Evolutionary conservation across 176 grass and related monocot genomes (phyloP).

Genomic region (Aechmea fasciata): DNA sequence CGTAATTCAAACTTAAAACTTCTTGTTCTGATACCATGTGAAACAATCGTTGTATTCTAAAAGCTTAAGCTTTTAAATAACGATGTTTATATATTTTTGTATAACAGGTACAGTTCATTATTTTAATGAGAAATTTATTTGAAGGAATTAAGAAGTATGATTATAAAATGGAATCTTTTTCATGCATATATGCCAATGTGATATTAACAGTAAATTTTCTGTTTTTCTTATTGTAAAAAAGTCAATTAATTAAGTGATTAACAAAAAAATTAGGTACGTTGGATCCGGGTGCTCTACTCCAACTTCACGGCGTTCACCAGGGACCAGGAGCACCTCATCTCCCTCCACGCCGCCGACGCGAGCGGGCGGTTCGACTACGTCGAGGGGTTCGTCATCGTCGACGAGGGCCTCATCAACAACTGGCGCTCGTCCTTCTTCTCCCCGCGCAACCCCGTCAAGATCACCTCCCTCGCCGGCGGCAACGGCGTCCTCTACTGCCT

Average conservation of each 20-base stretch:
- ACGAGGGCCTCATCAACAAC: conserved; percentile 96
- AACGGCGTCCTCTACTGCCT: conserved; percentile 74
- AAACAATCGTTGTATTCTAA: too few relatives aligned
- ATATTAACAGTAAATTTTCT: too few relatives aligned
- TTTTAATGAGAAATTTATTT: too few relatives aligned
- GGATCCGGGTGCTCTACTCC: conserved; percentile 87
- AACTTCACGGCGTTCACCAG: conserved; percentile 65
- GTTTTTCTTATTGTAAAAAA: not conserved
- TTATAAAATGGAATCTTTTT: too few relatives aligned
- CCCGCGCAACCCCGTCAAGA: conserved; percentile 76
- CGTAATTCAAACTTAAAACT: too few relatives aligned
- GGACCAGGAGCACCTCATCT: conserved; percentile 85
- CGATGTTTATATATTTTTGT: too few relatives aligned
- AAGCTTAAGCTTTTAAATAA: too few relatives aligned
- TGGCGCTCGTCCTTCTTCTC: conserved; percentile 99
- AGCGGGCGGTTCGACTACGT: conserved; percentile 73
- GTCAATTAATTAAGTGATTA: not conserved
- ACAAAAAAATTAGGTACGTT: conserved; percentile 41
- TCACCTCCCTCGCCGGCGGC: conserved; percentile 53
- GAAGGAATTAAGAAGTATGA: too few relatives aligned
- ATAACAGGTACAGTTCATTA: too few relatives aligned
- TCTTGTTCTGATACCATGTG: too few relatives aligned
- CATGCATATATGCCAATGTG: too few relatives aligned
- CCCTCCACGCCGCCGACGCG: conserved; percentile 8
- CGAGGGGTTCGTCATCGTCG: conserved; percentile 82